Evolutionary conservation across 192 early-diverging fungal genomes (phyloP).

Genomic region (Backusella psychrophila): DNA sequence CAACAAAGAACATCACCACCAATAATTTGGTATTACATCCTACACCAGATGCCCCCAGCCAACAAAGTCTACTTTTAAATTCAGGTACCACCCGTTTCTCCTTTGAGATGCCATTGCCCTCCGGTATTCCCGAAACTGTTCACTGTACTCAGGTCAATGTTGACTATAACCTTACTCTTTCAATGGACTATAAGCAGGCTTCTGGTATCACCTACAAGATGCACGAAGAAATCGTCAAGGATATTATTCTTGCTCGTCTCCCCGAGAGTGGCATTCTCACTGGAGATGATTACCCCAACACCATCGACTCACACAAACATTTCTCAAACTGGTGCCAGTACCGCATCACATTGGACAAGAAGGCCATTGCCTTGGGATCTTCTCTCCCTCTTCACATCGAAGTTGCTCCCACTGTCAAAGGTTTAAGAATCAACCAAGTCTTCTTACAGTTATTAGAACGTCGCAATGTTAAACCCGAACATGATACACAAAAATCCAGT

Average conservation of each 20-base stretch:
- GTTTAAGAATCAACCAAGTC: conserved; percentile 4
- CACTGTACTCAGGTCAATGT: not conserved
- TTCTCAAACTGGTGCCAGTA: conserved; percentile 14
- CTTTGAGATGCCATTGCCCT: conserved; percentile 22
- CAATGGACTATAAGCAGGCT: not conserved
- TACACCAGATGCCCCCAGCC: not conserved
- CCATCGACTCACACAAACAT: conserved; percentile 4
- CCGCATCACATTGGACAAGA: conserved; percentile 6
- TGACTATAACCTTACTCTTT: conserved; percentile 1
- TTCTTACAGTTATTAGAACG: conserved; percentile 16
- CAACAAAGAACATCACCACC: not conserved
- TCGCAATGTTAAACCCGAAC: not conserved
- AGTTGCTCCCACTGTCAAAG: not conserved
- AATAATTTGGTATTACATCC: conserved; percentile 10
- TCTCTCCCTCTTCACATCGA: not conserved
- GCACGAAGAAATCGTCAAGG: not conserved
- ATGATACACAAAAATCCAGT: not conserved
- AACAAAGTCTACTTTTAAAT: not conserved
- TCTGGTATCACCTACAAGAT: not conserved
- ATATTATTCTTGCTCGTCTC: conserved; percentile 1
- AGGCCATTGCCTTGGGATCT: not conserved
- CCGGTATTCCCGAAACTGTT: conserved; percentile 12
- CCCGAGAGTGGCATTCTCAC: not conserved
- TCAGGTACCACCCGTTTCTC: conserved; percentile 5
- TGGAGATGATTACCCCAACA: not conserved